These are phyloP conservation scores for Pugionium dolabratum DNA, from an alignment of 345 rosid genomes.

Conservation along the genomic window DNA sequence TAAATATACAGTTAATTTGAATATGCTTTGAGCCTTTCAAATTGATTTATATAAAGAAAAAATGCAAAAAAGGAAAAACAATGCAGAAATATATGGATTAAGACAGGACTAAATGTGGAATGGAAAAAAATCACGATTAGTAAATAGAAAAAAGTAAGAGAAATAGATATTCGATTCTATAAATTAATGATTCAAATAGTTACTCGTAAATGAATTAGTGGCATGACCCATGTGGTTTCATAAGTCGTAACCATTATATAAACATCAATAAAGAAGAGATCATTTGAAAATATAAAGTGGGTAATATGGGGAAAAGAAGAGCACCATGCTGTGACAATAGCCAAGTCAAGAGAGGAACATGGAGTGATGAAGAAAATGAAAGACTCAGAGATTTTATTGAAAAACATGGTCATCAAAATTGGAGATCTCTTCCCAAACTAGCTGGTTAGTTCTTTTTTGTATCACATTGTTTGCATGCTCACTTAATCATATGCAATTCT, in stretches of 20 bases:
- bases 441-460: constrained; percentile 28
- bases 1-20: background rate
- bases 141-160: background rate
- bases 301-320: constrained; percentile 31
- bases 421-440: constrained; percentile 40
- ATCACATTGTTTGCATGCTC: constrained; percentile 14
- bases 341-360: constrained; percentile 38
- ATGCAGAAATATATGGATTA: background rate
- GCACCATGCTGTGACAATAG: constrained; percentile 34
- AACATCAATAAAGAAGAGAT: background rate
- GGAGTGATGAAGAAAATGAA: constrained; percentile 39
- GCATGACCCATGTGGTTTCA: constrained; percentile 38
- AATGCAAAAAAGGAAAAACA: background rate
- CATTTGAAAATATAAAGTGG: background rate
- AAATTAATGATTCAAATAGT: constrained; percentile 9
- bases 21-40: background rate
- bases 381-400: constrained; percentile 27
- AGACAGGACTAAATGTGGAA: background rate
- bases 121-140: background rate
- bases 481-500: too few relatives aligned
- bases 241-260: constrained; percentile 5
- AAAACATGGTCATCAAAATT: constrained; percentile 31
- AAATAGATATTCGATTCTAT: constrained; percentile 17
- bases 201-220: constrained; percentile 13
- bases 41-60: constrained; percentile 1